Base-by-base conservation (phyloP, 164 flowering plant species). In the Aristolochia fimbriata region DNA sequence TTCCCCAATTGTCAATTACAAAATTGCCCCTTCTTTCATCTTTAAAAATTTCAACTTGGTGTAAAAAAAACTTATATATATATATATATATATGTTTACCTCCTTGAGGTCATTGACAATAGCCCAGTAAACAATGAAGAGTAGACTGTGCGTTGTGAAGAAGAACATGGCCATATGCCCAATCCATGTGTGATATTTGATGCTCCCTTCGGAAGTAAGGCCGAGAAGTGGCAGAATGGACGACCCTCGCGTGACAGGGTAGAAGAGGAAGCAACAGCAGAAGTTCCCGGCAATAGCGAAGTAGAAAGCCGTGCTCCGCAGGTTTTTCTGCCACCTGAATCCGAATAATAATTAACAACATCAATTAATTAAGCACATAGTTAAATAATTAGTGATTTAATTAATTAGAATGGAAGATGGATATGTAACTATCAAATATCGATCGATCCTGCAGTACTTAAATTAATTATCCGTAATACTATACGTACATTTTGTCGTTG, bases 111-210 rank as follows among this genome's bases (percentile, higher is more conserved):
- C 30, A 15, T 62, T 52, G 49, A 50, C 45, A 15, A 56, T 47
- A 27, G 62, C 73, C 88, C 87, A 89, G 41, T 57, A 75, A 37
- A 77, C 23, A 63, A 80, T 60, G 74, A 59, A 86, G 57, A 72
- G 62, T 24, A 75, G 2, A 11, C 97, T 87, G 67, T 89, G 97
- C 37, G 75, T 68, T 0, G 90, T 76, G 71, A 83, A 89, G 56
- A 87, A 62, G 31, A 61, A 43, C 91, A 89, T 80, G 50, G 71
- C 72, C 55, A 83, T 51, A 67, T 89, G 84, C 0, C 97, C 97
- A 4, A 89, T 71, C 97, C 97, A 89, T 19, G 85, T 85, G 55
- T 87, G 97, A 63, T 86, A 89, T 59, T 85, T 89, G 62, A 89
- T 72, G 51, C 68, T 59, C 2, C 37, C 68, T 20, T 65, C 68